phyloP scores from a whole-genome alignment of 2,329 filamentous ascomycete genomes.

The Saccharata proteae region DNA sequence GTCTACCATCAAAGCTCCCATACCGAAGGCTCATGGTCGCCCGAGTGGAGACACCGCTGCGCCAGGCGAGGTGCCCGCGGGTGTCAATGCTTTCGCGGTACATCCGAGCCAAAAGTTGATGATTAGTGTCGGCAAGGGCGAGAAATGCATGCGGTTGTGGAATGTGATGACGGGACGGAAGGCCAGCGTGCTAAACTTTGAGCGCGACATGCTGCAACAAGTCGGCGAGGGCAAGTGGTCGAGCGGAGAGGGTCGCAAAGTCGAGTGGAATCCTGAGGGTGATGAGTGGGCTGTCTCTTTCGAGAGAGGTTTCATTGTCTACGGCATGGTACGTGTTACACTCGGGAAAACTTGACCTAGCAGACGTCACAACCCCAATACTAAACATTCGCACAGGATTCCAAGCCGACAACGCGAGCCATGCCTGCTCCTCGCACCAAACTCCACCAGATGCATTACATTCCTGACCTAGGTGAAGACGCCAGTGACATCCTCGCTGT shows the following conservation, averaged over 20 bases:
- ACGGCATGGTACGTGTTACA: constrained; percentile 51
- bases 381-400: constrained; percentile 40
- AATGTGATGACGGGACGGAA: constrained; percentile 95
- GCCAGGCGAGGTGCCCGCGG: constrained; percentile 67
- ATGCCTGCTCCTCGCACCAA: constrained; percentile 60
- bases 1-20: constrained; percentile 77
- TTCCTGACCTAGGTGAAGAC: constrained; percentile 33
- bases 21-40: constrained; percentile 65
- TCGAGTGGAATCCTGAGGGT: constrained; percentile 64
- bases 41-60: constrained; percentile 85
- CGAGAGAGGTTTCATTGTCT: constrained; percentile 72
- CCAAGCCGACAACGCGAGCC: constrained; percentile 63
- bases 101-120: constrained; percentile 96
- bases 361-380: no score
- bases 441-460: constrained; percentile 69
- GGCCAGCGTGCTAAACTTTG: constrained; percentile 82
- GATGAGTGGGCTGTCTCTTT: constrained; percentile 86
- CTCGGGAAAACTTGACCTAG: neutral
- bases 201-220: constrained; percentile 56
- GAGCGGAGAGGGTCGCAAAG: constrained; percentile 69
- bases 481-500: constrained; percentile 52
- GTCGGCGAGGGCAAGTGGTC: constrained; percentile 66
- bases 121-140: constrained; percentile 81
- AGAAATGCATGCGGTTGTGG: constrained; percentile 88
- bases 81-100: constrained; percentile 88